Evolutionary conservation across 116 monocot species (phyloP), one percentile per base, ranked within the genome.

Genomic region (Dioscorea cayenensis): DNA sequence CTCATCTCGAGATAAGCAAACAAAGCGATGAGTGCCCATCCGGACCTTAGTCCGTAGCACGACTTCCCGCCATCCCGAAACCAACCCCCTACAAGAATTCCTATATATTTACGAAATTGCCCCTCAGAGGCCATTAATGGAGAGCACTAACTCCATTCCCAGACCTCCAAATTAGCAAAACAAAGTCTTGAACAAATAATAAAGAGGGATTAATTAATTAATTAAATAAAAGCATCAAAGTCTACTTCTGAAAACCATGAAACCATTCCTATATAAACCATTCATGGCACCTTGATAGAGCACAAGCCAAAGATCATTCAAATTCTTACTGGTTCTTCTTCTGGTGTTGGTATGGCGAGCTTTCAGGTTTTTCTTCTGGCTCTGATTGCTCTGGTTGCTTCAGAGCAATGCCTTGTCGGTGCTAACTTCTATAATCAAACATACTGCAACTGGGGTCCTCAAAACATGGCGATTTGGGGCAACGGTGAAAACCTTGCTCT

Each of bases 381-480:
- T 37, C 51, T 79, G 14, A 32, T 76, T 28, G 63, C 70, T 19
- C 22, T 70, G 28, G 28, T 76, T 21, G 68, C 75, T 23, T 50
- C 71, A 18, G 62, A 77, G 19, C 66, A 51, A 71, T 51, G 27
- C 49, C 29, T 38, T 22, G 82, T 75, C 62, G 6, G 43, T 4
- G 87, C 82, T 14, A 78, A 79, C 37, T 90, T 87, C 76, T 70
- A 76, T 64, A 59, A 67, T 7, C 71, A 78, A 50, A 80, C 75
- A 10, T 28, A 23, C 36, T 74, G 66, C 67, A 73, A 62, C 64
- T 90, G 90, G 90, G 90, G 87, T 3, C 60, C 20, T 14, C 63
- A 87, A 49, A 90, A 90, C 66, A 49, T 68, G 5, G 68, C 58
- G 14, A 76, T 84, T 12, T 84, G 67, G 72, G 84, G 82, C n/a